These are phyloP conservation scores for Ophiosphaerella korrae DNA, from an alignment of 2,329 filamentous ascomycete genomes.

Conservation along the genomic window DNA sequence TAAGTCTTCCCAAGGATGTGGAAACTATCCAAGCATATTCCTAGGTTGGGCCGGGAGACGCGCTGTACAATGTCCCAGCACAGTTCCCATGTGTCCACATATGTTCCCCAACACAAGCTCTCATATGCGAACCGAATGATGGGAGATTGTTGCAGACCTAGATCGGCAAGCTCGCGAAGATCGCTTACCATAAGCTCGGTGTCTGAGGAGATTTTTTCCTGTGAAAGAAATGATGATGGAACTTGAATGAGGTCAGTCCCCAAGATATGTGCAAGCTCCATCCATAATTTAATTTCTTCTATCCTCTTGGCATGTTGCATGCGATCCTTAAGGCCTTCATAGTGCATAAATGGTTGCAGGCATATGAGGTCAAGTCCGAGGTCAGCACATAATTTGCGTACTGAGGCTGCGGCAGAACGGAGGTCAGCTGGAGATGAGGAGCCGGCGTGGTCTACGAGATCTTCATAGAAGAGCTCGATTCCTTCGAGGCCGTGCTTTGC, in stretches of 20 bases:
- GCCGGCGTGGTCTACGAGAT: slow-evolving; percentile 67
- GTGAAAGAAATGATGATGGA: slow-evolving; percentile 70
- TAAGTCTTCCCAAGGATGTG: slow-evolving; percentile 75
- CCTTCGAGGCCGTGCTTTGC: slow-evolving; percentile 67
- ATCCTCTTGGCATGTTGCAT: slow-evolving; percentile 62
- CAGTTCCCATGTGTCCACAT: slow-evolving; percentile 72
- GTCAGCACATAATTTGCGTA: slow-evolving; percentile 62
- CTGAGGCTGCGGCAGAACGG: slow-evolving; percentile 62
- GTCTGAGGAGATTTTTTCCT: slow-evolving; percentile 57
- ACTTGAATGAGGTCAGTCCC: slow-evolving; percentile 75
- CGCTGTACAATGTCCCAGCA: slow-evolving; percentile 70
- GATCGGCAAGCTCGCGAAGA: slow-evolving; percentile 67
- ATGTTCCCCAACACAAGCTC: slow-evolving; percentile 73
- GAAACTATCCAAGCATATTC: slow-evolving; percentile 78
- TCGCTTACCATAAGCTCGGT: slow-evolving; percentile 65
- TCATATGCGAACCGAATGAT: slow-evolving; percentile 75
- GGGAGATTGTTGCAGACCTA: slow-evolving; percentile 63
- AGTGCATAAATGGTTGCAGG: slow-evolving; percentile 78
- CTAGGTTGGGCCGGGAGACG: slow-evolving; percentile 74
- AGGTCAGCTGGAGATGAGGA: slow-evolving; percentile 54
- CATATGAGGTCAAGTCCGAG: slow-evolving; percentile 66
- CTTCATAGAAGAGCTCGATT: slow-evolving; percentile 80
- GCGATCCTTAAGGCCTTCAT: slow-evolving; percentile 73
- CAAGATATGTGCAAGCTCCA: slow-evolving; percentile 66
- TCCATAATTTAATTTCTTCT: slow-evolving; percentile 71